A percentile compares a stretch with the other conserved stretches of the same genome.
These are phyloP conservation scores for Cladosporium sp. DNA, from an alignment of 2,329 filamentous ascomycete genomes.

Conservation along the genomic window DNA sequence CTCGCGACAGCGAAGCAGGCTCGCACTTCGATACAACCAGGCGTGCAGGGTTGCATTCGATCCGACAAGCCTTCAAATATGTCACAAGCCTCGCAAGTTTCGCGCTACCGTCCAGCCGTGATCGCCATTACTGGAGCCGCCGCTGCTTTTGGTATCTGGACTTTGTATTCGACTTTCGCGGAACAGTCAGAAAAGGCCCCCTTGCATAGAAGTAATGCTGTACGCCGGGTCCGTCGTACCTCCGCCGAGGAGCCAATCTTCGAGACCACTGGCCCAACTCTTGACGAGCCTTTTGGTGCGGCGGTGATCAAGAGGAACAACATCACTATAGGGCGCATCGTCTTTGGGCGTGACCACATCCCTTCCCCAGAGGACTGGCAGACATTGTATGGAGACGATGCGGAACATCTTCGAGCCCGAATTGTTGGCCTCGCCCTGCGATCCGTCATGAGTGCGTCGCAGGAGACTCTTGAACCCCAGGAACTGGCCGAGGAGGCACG, in stretches of 20 bases:
- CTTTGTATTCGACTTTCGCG: conserved; percentile 48
- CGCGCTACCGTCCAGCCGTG: conserved; percentile 48
- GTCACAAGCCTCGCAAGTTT: conserved; percentile 13
- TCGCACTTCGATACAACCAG: too few species aligned
- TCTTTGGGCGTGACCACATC: not conserved
- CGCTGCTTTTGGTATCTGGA: conserved; percentile 56
- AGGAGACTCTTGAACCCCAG: not conserved
- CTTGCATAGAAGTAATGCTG: conserved; percentile 64
- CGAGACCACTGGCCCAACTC: not conserved
- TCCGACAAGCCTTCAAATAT: not conserved
- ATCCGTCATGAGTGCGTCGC: not conserved
- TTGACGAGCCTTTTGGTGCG: conserved; percentile 12
- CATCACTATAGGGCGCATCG: not conserved
- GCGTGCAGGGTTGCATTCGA: too few species aligned
- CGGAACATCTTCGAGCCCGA: not conserved
- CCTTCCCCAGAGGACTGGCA: conserved; percentile 8
- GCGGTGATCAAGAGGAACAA: not conserved
- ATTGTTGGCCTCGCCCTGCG: not conserved
- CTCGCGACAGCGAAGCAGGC: too few species aligned
- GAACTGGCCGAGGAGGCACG: not conserved
- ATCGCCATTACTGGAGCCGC: conserved; percentile 54
- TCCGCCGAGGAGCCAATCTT: not conserved
- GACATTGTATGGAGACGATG: not conserved
- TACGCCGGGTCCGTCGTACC: conserved; percentile 45
- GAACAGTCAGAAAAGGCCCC: conserved; percentile 26